Evolutionary conservation across 306 rosid species (phyloP), one percentile per base, ranked within the genome.

Genomic region (Begonia peltatifolia): DNA sequence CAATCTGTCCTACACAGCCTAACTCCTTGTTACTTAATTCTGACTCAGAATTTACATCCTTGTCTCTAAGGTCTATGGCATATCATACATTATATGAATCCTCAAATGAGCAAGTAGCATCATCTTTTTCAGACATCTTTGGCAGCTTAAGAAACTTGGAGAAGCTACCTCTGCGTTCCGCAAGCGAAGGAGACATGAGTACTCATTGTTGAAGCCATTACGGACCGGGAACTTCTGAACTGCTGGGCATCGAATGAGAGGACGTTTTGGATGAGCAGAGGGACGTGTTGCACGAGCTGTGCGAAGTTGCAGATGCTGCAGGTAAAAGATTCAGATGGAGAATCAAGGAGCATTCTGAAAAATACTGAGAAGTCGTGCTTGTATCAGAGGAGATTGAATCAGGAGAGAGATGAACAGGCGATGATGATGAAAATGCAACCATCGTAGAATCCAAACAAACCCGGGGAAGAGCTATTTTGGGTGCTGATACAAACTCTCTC

Each of bases 301-400:
- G 62, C 68, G 60, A 61, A 14, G 82, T 38, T 46, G 97, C 58
- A 59, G 87, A 64, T 36, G 57, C 78, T 9, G 71, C 71, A 59
- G 61, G 13, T 12, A 73, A 60, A 59, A 60, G n/a, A 52, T 46
- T 68, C 63, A 48, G 76, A 75, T 41, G 92, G 84, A 18, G 95
- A 86, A 81, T 83, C 94, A 7, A 71, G 65, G 86, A 83, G 56
- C 79, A 63, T 57, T 86, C 95, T 30, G 87, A 69, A 46, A 77
- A 75, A 47, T 57, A 71, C 73, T 76, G 83, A 16, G 83, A 78
- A 62, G 55, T 65, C 42, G 80, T 68, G 72, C 84, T 72, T 42
- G 90, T 80, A 63, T 90, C 94, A 69, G 99, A 83, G 61, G 86
- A 76, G 56, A 79, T 12, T 30, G 95, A 86, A 68, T 83, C 94